phyloP scores from a whole-genome alignment of 2,329 filamentous ascomycete species.

The Pseudocercospora musae region DNA sequence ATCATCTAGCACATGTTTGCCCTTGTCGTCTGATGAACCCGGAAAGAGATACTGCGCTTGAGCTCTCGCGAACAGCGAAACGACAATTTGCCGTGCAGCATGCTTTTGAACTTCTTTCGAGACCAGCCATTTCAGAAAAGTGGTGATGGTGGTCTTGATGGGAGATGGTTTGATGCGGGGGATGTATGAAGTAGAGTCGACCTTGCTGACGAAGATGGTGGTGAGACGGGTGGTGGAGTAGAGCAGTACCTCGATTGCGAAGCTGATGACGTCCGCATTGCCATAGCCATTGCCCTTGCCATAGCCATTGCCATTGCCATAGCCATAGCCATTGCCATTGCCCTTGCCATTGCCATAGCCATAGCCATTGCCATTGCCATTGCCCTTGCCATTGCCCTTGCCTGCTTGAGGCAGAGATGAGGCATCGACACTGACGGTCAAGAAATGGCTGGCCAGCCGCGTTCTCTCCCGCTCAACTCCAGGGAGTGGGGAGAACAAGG shows the following conservation, averaged over 20 bases:
- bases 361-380: too few relatives aligned
- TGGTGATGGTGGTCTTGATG: constrained; percentile 67
- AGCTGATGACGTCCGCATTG: constrained; percentile 61
- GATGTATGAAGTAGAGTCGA: constrained; percentile 90
- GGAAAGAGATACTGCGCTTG: constrained; percentile 95
- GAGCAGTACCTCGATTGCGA: constrained; percentile 82
- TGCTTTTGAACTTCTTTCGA: constrained; percentile 54
- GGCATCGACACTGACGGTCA: constrained; percentile 50
- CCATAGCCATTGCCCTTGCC: too few relatives aligned
- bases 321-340: too few relatives aligned
- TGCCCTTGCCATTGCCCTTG: too few relatives aligned
- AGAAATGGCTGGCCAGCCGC: constrained; percentile 81
- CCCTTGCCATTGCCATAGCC: too few relatives aligned
- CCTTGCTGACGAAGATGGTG: constrained; percentile 93
- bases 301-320: too few relatives aligned
- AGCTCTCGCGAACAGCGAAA: constrained; percentile 88
- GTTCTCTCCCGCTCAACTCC: constrained; percentile 70
- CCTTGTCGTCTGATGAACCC: constrained; percentile 76
- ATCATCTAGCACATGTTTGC: constrained; percentile 91
- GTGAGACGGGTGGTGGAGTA: constrained; percentile 77
- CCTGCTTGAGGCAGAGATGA: constrained; percentile 19
- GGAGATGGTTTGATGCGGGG: constrained; percentile 66
- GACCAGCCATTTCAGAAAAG: constrained; percentile 74
- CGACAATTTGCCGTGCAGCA: constrained; percentile 51
- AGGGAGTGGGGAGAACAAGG: constrained; percentile 77